A percentile compares a stretch with the other conserved stretches of the same genome.
Evolutionary conservation across 306 rosid species (phyloP).

Genomic region (Pueraria montana): DNA sequence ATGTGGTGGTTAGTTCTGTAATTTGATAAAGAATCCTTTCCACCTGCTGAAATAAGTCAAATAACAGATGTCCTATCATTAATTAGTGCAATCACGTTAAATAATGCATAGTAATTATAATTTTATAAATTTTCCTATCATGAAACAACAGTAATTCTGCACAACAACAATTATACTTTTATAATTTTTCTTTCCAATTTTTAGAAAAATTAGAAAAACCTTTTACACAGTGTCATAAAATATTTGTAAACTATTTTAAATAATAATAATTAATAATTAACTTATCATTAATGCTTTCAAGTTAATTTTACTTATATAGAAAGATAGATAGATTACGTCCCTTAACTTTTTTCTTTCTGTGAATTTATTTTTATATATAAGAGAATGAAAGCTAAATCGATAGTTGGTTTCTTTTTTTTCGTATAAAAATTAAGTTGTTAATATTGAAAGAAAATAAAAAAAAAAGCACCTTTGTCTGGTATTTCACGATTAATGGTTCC

Average conservation of each 20-base stretch:
- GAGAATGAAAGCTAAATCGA: neutral
- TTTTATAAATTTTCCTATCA: neutral
- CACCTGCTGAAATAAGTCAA: constrained; percentile 51
- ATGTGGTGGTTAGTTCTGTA: constrained; percentile 67
- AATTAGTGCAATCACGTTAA: neutral
- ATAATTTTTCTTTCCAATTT: neutral
- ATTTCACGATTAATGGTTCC: constrained; percentile 49
- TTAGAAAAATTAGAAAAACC: too few species aligned
- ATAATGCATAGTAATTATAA: neutral
- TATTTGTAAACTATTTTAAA: too few species aligned
- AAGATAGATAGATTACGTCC: neutral
- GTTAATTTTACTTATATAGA: neutral
- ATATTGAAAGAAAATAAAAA: neutral
- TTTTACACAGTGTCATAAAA: too few species aligned
- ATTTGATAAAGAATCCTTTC: constrained; percentile 68
- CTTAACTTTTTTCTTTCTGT: neutral
- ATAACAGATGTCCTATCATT: neutral
- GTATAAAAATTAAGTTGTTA: neutral
- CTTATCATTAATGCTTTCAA: neutral
- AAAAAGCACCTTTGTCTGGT: constrained; percentile 60
- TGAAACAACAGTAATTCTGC: neutral
- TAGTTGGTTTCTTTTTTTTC: neutral
- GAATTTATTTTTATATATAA: neutral
- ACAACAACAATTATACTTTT: neutral
- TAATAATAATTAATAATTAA: too few species aligned